Base-by-base conservation (phyloP, 352 stramenopile species). In the Salisapilia sapeloensis region DNA sequence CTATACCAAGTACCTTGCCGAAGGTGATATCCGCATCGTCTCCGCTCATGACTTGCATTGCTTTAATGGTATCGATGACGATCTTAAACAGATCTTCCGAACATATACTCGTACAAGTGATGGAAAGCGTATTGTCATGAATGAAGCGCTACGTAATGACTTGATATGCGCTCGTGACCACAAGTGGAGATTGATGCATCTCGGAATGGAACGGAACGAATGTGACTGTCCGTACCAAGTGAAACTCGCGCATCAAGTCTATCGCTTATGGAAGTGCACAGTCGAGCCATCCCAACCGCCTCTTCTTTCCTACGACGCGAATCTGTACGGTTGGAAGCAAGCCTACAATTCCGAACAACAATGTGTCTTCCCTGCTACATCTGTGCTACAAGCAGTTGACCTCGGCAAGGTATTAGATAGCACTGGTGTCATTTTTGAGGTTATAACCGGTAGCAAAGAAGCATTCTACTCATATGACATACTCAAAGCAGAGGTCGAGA, bases 221-320 rank as follows among this genome's bases (percentile, higher is more conserved):
- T 98, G 93, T 50, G 56, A 97, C 47, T 98, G 93, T 41, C 40
- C 77, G 6, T 46, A 43, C 6, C 77, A 96, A 46, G 71, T 87
- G n/a, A 69, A 86, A 26, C 53, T 92, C 13, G 70, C 96, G 14
- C 63, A 65, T 15, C 67, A 66, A 4, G 65, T 97, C 2, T 97
- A 91, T 47, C 70, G 87, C 19, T 59, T 97, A 12, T 98, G 89
- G 89, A 86, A 92, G 44, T 98, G 92, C 38, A 95, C 81, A 4
- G 53, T 56, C 4, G 22, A 48, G 1, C 50, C 60, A 3, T 72
- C 56, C 0, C 35, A 32, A 3, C 33, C 42, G 2, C 38, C 17
- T 4, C 23, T 48, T 0, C 56, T 41, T 2, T 44, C 61, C 4
- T 72, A 56, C 30, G 51, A 78, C 24, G 35, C 33, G 10, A 60